Evolutionary conservation across 2,329 filamentous ascomycete genomes (phyloP).

Genomic region (Alternaria gaisen): DNA sequence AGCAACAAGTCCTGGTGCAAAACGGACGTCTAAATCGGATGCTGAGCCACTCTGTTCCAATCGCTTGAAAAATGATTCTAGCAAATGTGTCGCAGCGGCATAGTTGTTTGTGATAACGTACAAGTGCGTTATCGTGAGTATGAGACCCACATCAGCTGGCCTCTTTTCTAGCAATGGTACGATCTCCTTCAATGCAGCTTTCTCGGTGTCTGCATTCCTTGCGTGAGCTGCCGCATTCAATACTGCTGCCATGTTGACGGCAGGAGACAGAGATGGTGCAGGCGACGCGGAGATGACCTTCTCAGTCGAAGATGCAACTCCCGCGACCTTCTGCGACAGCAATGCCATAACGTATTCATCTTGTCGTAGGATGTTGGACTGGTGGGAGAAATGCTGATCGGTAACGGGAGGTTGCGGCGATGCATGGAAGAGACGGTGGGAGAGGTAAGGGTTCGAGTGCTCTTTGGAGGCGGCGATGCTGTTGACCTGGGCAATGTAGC

Average conservation of each 20-base stretch:
- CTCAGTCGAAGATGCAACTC: slow-evolving; percentile 66
- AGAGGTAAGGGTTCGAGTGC: slow-evolving; percentile 71
- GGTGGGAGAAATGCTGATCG: slow-evolving; percentile 77
- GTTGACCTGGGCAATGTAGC: slow-evolving; percentile 74
- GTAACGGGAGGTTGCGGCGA: slow-evolving; percentile 62
- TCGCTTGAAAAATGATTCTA: slow-evolving; percentile 77
- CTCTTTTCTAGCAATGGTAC: slow-evolving; percentile 75
- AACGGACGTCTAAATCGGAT: slow-evolving; percentile 74
- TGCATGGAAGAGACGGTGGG: slow-evolving; percentile 68
- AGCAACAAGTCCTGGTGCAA: slow-evolving; percentile 84
- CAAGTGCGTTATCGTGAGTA: slow-evolving; percentile 82
- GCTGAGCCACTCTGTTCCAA: slow-evolving; percentile 69
- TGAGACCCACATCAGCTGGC: slow-evolving; percentile 80
- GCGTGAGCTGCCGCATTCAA: slow-evolving; percentile 79
- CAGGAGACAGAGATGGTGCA: slow-evolving; percentile 57
- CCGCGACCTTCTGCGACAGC: slow-evolving; percentile 72
- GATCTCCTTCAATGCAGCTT: slow-evolving; percentile 74
- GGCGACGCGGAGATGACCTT: slow-evolving; percentile 59
- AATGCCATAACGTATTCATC: slow-evolving; percentile 73
- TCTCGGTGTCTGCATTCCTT: slow-evolving; percentile 66
- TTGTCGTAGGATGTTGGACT: slow-evolving; percentile 67
- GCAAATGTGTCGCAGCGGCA: slow-evolving; percentile 74
- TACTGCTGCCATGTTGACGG: slow-evolving; percentile 66
- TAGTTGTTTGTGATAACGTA: slow-evolving; percentile 77
- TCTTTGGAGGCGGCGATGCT: slow-evolving; percentile 58